Percentiles rank a stretch among this genome's conserved stretches.
Evolutionary conservation across 139 green algal genomes (phyloP).

Genomic region (Choricystis sp.): DNA sequence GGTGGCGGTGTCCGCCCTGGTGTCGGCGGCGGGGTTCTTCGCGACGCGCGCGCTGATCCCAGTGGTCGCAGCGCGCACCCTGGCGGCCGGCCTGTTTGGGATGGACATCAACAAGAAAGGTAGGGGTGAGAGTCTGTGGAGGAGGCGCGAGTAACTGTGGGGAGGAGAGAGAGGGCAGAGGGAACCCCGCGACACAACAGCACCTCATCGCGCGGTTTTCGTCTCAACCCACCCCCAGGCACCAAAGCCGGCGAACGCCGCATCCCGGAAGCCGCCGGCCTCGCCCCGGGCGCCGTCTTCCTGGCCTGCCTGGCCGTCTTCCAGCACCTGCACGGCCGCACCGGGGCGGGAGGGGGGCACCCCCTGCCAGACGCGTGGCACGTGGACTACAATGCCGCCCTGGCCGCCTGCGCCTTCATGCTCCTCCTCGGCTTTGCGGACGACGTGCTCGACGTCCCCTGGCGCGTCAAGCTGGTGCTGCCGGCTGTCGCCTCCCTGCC

Average conservation of each 20-base stretch:
- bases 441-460: constrained; percentile 96
- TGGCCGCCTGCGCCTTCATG: constrained; percentile 96
- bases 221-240: neutral
- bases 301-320: constrained; percentile 80
- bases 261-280: constrained; percentile 74
- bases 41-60: constrained; percentile 49
- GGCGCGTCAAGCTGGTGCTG: constrained; percentile 88
- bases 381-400: constrained; percentile 94
- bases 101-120: constrained; percentile 87
- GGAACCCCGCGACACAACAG: too few species aligned
- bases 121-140: too few species aligned
- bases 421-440: constrained; percentile 96
- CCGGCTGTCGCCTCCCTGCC: constrained; percentile 75
- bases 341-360: neutral
- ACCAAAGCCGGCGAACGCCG: constrained; percentile 50
- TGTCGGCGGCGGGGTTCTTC: constrained; percentile 48
- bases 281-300: constrained; percentile 80
- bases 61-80: constrained; percentile 18
- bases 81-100: constrained; percentile 50
- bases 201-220: too few species aligned
- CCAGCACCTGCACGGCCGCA: constrained; percentile 59
- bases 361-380: constrained; percentile 51
- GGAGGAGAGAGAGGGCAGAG: too few species aligned
- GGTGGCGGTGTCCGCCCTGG: neutral
- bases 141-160: too few species aligned